Evolutionary conservation across 306 rosid species (phyloP).

Genomic region (Prunus campanulata): DNA sequence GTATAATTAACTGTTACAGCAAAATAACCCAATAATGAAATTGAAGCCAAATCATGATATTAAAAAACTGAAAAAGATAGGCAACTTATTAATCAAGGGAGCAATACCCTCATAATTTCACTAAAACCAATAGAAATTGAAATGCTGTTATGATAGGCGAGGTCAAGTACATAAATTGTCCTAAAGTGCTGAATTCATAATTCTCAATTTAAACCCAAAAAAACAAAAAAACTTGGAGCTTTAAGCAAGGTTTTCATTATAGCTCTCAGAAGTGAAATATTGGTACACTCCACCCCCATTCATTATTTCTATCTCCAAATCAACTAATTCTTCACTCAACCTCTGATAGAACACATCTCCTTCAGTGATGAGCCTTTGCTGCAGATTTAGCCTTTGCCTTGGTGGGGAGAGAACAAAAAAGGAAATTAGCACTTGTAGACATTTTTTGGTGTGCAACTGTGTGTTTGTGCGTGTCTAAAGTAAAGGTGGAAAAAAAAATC

Average conservation of each 20-base stretch:
- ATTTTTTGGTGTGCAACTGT: neutral
- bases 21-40: neutral
- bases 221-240: neutral
- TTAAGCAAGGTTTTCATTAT: constrained; percentile 19
- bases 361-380: constrained; percentile 73
- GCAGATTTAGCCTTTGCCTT: constrained; percentile 84
- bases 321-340: constrained; percentile 24
- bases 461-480: neutral
- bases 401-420: constrained; percentile 17
- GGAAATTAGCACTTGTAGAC: constrained; percentile 1
- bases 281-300: constrained; percentile 29
- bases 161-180: constrained; percentile 8
- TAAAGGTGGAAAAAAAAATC: neutral
- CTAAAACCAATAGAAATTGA: constrained; percentile 18
- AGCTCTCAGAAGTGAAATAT: constrained; percentile 29
- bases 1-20: neutral
- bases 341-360: constrained; percentile 19
- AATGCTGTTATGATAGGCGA: constrained; percentile 26
- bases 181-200: constrained; percentile 4
- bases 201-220: constrained; percentile 1
- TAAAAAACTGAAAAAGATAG: neutral
- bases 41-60: neutral
- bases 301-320: constrained; percentile 54
- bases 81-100: neutral
- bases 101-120: neutral